Evolutionary conservation across 139 green algal genomes (phyloP).

Genomic region (Chlamydomonas sphaeroides): DNA sequence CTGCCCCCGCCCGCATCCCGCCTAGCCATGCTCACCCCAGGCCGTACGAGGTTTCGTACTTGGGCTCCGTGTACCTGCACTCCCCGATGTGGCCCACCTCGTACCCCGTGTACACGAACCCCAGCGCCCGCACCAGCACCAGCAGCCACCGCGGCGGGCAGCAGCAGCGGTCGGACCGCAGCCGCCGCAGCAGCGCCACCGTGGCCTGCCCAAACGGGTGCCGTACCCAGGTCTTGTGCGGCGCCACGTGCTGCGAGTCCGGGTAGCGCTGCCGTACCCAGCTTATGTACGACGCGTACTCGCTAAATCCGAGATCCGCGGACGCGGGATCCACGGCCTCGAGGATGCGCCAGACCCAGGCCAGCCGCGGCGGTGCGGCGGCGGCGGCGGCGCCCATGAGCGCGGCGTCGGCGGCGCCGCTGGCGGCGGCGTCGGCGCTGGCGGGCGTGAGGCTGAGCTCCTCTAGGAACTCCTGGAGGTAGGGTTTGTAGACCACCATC

Average conservation of each 20-base stretch:
- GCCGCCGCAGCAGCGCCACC: slow-evolving; percentile 15
- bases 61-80: slow-evolving; percentile 36
- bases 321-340: slow-evolving; percentile 5
- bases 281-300: slow-evolving; percentile 64
- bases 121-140: background rate
- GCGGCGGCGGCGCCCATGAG: no score
- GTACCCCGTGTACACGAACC: slow-evolving; percentile 50
- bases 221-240: slow-evolving; percentile 43
- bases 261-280: slow-evolving; percentile 58
- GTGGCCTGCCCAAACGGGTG: slow-evolving; percentile 39
- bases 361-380: background rate
- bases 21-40: no score
- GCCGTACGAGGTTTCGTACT: slow-evolving; percentile 32
- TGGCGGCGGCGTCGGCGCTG: background rate
- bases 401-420: no score
- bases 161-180: slow-evolving; percentile 29
- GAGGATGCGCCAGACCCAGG: slow-evolving; percentile 57
- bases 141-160: slow-evolving; percentile 23
- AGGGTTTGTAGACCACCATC: slow-evolving; percentile 63
- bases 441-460: slow-evolving; percentile 14
- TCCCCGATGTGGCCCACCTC: slow-evolving; percentile 48
- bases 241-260: slow-evolving; percentile 28
- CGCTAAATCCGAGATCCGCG: slow-evolving; percentile 57
- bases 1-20: no score
- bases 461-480: slow-evolving; percentile 53